phyloP scores from a whole-genome alignment of 2,329 filamentous ascomycete species.

The Neopestalotiopsis sp. region DNA sequence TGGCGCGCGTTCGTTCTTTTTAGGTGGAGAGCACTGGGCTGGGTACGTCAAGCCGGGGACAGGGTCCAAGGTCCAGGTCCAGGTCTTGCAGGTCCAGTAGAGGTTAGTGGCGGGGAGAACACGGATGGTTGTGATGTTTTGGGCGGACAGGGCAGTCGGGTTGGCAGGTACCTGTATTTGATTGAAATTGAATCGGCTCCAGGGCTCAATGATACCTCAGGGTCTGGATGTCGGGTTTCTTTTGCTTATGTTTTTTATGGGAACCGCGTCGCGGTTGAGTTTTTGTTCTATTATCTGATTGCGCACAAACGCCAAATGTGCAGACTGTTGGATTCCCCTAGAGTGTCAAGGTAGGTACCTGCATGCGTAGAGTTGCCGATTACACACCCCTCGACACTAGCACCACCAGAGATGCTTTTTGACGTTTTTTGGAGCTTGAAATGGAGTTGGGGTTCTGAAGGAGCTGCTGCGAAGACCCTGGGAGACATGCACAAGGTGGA shows the following conservation, averaged over 20 bases:
- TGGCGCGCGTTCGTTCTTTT: conserved; percentile 21
- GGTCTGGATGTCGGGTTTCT: not conserved
- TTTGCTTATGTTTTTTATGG: not conserved
- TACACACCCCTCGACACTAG: not conserved
- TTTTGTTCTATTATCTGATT: not conserved
- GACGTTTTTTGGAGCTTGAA: conserved; percentile 1
- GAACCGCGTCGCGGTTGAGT: not conserved
- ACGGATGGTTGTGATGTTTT: not conserved
- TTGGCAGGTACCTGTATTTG: conserved; percentile 1
- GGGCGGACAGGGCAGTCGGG: not conserved
- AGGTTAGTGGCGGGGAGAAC: conserved; percentile 18
- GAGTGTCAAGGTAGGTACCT: not conserved
- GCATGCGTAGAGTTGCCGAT: not conserved
- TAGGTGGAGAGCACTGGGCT: conserved; percentile 12
- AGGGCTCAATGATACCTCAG: not conserved
- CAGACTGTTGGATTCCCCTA: not conserved
- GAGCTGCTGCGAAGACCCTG: conserved; percentile 11
- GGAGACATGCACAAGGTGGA: conserved; percentile 12
- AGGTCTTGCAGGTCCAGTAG: conserved; percentile 2
- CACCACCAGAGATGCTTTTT: not conserved
- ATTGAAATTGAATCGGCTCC: not conserved
- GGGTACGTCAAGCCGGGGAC: conserved; percentile 6
- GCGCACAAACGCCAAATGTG: not conserved
- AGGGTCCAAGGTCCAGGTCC: conserved; percentile 5
- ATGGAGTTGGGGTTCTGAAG: conserved; percentile 8